phyloP scores from a whole-genome alignment of 495 filamentous ascomycete genomes.

The Lentithecium fluviatile region DNA sequence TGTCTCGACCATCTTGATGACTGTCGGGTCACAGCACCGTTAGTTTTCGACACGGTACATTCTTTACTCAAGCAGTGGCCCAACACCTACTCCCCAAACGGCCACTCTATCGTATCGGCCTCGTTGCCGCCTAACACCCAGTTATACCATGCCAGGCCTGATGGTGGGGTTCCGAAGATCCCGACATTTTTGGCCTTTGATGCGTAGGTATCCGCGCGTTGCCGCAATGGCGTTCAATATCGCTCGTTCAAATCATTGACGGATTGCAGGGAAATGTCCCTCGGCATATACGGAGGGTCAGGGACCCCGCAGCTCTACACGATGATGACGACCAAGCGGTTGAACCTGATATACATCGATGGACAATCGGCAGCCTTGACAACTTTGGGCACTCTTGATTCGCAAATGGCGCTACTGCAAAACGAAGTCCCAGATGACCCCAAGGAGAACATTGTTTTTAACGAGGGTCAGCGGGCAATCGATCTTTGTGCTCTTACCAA shows the following conservation, averaged over 20 bases:
- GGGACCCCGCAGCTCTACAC: not conserved
- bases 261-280: conserved; percentile 1
- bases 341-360: conserved; percentile 3
- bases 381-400: not conserved
- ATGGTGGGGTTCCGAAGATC: not conserved
- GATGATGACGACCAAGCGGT: not conserved
- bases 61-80: conserved; percentile 7
- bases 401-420: too few species aligned
- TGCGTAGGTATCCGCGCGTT: not conserved
- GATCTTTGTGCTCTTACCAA: not conserved
- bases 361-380: not conserved
- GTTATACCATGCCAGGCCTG: not conserved
- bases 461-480: not conserved
- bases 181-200: conserved; percentile 6
- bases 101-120: conserved; percentile 1
- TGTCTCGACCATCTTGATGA: too few species aligned
- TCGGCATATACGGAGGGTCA: not conserved
- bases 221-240: too few species aligned
- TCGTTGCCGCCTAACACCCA: not conserved
- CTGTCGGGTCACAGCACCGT: not conserved
- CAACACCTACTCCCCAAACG: not conserved
- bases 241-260: not conserved
- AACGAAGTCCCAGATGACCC: not conserved
- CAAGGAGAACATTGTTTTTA: not conserved
- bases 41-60: not conserved